phyloP scores from a whole-genome alignment of 257 asterid genomes.

The Fraxinus americana region DNA sequence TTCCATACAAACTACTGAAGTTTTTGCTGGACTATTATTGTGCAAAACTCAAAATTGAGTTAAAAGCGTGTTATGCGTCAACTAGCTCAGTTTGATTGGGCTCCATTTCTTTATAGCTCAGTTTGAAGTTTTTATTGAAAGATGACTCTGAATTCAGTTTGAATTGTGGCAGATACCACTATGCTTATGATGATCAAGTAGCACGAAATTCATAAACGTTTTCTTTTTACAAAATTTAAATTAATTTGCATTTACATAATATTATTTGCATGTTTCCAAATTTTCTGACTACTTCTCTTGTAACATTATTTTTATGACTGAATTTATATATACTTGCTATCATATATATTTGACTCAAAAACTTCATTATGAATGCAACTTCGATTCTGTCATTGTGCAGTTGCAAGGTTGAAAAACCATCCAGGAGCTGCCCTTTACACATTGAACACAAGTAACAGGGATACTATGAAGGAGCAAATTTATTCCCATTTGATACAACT shows the following conservation, averaged over 20 bases:
- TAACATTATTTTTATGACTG: neutral
- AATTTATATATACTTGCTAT: neutral
- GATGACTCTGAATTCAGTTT: neutral
- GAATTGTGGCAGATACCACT: neutral
- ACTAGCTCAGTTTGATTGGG: neutral
- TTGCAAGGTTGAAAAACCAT: conserved; percentile 76
- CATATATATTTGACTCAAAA: neutral
- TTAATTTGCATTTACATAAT: neutral
- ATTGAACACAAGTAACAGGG: conserved; percentile 57
- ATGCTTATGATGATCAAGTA: neutral
- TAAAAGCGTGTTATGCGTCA: too few species aligned
- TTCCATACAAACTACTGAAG: neutral
- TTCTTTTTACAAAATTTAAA: neutral
- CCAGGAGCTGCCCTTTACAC: conserved; percentile 63
- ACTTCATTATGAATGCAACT: neutral
- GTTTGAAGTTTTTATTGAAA: neutral
- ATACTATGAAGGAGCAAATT: conserved; percentile 69
- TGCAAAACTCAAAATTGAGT: neutral
- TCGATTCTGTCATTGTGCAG: conserved; percentile 38
- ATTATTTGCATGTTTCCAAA: neutral
- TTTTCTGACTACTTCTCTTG: neutral
- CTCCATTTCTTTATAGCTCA: neutral
- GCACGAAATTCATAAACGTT: neutral
- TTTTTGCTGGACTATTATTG: neutral
- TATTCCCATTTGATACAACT: conserved; percentile 46